Conservation (phyloP, 495 filamentous ascomycete genomes). For the Lepidopterella palustris region DNA sequence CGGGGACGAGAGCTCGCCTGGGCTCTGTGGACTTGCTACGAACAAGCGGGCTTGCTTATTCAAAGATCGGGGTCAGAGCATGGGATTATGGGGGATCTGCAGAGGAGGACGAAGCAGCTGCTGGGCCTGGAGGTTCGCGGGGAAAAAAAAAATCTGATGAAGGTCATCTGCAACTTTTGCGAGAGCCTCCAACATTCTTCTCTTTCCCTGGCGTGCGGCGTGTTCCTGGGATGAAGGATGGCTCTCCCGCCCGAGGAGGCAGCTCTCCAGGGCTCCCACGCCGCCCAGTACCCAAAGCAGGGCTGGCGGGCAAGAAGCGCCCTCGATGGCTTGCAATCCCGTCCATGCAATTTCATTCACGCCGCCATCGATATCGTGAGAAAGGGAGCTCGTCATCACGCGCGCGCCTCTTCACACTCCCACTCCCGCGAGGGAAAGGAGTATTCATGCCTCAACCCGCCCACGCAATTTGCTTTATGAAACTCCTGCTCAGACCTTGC, state of each 20-base stretch:
- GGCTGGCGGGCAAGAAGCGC: too few relatives aligned
- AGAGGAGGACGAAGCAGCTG: background rate
- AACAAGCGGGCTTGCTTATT: background rate
- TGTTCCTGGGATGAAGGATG: too few relatives aligned
- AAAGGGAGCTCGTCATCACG: conserved; percentile 1
- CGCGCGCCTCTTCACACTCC: background rate
- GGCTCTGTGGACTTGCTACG: background rate
- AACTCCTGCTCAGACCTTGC: too few relatives aligned
- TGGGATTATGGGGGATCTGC: background rate
- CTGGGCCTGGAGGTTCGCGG: background rate
- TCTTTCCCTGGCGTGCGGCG: too few relatives aligned
- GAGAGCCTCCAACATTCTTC: too few relatives aligned
- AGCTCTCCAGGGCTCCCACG: too few relatives aligned
- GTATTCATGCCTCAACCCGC: background rate
- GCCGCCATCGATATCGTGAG: background rate
- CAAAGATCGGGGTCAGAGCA: background rate
- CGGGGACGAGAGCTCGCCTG: background rate
- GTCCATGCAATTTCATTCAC: background rate
- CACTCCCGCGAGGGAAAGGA: background rate
- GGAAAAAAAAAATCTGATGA: background rate
- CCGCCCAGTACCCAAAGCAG: too few relatives aligned
- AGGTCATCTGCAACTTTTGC: too few relatives aligned
- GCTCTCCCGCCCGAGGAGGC: too few relatives aligned
- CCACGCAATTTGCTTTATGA: background rate
- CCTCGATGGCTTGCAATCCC: background rate